These are phyloP conservation scores for Ogataea polymorpha DNA, from an alignment of 805 yeast species.

Conservation along the genomic window DNA sequence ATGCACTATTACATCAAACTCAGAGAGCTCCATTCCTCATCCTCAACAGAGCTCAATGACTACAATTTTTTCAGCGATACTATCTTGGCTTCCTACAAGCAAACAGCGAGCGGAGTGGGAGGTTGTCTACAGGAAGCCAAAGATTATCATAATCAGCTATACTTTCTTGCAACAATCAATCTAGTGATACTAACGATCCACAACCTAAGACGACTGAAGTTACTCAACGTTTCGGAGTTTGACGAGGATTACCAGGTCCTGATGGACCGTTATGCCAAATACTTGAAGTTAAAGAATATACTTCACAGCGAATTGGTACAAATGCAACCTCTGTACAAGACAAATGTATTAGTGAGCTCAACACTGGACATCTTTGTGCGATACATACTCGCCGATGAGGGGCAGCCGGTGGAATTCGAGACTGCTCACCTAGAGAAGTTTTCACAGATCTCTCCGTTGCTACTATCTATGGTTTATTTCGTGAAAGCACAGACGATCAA, in stretches of 20 bases:
- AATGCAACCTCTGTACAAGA: conserved; percentile 5
- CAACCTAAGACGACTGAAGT: conserved; percentile 18
- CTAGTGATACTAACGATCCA: conserved; percentile 19
- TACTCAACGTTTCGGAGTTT: conserved; percentile 19
- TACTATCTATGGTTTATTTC: conserved; percentile 26
- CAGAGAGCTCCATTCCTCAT: conserved; percentile 23
- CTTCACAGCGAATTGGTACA: conserved; percentile 15
- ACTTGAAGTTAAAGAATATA: conserved; percentile 19
- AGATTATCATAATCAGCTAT: conserved; percentile 23
- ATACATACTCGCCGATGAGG: conserved; percentile 3
- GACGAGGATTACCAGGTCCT: conserved; percentile 17
- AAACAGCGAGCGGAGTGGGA: conserved; percentile 24
- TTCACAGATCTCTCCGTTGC: conserved; percentile 23
- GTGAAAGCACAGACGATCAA: conserved; percentile 19
- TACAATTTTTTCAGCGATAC: conserved; percentile 25
- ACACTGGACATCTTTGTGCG: conserved; percentile 12
- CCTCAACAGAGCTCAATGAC: conserved; percentile 18
- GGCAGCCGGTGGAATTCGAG: background rate
- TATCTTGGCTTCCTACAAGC: conserved; percentile 20
- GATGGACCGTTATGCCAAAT: conserved; percentile 21
- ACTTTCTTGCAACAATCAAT: conserved; percentile 25
- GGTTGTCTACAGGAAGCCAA: conserved; percentile 21
- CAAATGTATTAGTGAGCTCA: conserved; percentile 7
- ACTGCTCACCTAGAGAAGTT: conserved; percentile 8
- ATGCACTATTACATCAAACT: conserved; percentile 39